Percentiles rank a stretch among this genome's conserved stretches.
phyloP scores from a whole-genome alignment of 108 stramenopile genomes.

The Epithemia pelagica region DNA sequence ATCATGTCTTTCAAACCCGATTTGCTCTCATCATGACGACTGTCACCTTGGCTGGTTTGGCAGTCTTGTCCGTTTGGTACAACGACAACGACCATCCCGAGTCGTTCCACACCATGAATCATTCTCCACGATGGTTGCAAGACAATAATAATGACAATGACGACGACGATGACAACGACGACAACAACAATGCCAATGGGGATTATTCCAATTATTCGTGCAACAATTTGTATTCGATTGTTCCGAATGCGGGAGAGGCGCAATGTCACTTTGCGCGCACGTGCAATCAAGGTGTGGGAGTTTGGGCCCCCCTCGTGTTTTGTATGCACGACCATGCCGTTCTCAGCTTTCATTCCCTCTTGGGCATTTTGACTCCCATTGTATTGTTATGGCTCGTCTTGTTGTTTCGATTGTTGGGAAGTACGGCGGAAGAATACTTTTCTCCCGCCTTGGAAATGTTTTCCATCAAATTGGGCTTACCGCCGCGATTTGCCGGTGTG shows the following conservation, averaged over 20 bases:
- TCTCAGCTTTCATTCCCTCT: not conserved
- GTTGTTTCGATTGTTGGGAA: slow-evolving; percentile 84
- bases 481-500: slow-evolving; percentile 95
- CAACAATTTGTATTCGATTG: slow-evolving; percentile 25
- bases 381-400: slow-evolving; percentile 61
- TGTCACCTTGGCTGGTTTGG: not conserved
- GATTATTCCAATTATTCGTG: slow-evolving; percentile 41
- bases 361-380: slow-evolving; percentile 42
- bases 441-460: slow-evolving; percentile 89
- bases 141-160: not conserved
- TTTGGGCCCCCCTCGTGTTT: slow-evolving; percentile 66
- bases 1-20: not conserved
- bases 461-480: slow-evolving; percentile 67
- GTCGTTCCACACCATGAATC: not conserved
- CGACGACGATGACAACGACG: not conserved
- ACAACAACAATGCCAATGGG: not conserved
- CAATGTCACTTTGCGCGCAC: slow-evolving; percentile 67
- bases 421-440: slow-evolving; percentile 96
- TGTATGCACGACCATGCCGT: slow-evolving; percentile 15
- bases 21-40: not conserved
- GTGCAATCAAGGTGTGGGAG: slow-evolving; percentile 60
- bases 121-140: not conserved
- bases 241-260: slow-evolving; percentile 31
- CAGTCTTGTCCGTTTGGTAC: not conserved
- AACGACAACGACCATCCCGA: not conserved